Conservation (phyloP, 2,329 filamentous ascomycete species). For the Dothideomycetes sp. region DNA sequence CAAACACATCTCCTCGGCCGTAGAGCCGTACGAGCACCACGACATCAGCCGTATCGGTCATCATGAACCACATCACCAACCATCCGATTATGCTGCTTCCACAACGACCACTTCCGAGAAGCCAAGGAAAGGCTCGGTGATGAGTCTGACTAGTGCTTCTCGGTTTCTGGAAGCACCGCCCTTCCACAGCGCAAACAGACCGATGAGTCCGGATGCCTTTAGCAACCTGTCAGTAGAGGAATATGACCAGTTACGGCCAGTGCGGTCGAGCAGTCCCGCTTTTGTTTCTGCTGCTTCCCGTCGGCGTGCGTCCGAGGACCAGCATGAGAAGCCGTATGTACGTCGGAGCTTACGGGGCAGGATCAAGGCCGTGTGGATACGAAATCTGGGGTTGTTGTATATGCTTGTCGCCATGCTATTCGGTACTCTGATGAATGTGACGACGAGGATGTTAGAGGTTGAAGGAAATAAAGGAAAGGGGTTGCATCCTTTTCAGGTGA, state of each 20-base stretch:
- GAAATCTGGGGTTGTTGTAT: constrained; percentile 61
- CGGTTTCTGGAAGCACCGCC: constrained; percentile 5
- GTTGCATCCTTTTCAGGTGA: constrained; percentile 67
- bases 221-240: constrained; percentile 26
- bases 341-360: constrained; percentile 3
- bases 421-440: constrained; percentile 75
- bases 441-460: constrained; percentile 62
- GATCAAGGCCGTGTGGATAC: constrained; percentile 40
- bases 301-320: no score
- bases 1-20: background rate
- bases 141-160: no score
- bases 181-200: constrained; percentile 17
- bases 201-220: constrained; percentile 32
- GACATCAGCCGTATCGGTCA: no score
- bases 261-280: constrained; percentile 7
- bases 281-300: no score
- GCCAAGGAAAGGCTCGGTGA: no score
- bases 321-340: background rate
- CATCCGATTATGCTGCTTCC: no score
- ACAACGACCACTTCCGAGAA: background rate
- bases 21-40: no score
- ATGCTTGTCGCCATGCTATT: constrained; percentile 72
- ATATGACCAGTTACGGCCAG: constrained; percentile 17
- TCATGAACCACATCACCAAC: no score
- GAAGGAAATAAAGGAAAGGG: constrained; percentile 54